Evolutionary conservation across 1,139 yeast genomes (phyloP).

Genomic region (Sugiyamaella grinbergsii): DNA sequence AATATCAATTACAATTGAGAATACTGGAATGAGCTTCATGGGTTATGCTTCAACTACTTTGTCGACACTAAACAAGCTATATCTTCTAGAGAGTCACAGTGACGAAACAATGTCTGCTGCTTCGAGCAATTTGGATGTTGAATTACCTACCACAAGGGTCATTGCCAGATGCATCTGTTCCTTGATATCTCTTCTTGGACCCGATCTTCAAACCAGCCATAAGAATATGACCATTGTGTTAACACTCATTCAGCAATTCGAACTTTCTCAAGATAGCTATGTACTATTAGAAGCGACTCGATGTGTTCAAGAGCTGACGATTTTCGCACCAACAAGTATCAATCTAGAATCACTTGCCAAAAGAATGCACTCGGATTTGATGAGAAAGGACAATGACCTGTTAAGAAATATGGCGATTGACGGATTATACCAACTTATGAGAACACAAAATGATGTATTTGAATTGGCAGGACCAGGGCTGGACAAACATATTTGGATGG

Average conservation of each 20-base stretch:
- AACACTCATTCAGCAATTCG: slow-evolving; percentile 39
- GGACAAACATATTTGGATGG: slow-evolving; percentile 45
- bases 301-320: slow-evolving; percentile 35
- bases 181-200: slow-evolving; percentile 54
- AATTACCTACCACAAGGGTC: slow-evolving; percentile 46
- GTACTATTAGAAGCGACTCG: slow-evolving; percentile 37
- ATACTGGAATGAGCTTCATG: slow-evolving; percentile 55
- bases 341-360: slow-evolving; percentile 34
- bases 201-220: slow-evolving; percentile 46
- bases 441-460: slow-evolving; percentile 39
- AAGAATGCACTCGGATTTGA: slow-evolving; percentile 38
- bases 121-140: slow-evolving; percentile 52
- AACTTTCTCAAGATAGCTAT: slow-evolving; percentile 35
- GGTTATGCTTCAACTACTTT: slow-evolving; percentile 50
- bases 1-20: slow-evolving; percentile 56
- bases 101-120: slow-evolving; percentile 48
- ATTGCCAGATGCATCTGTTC: slow-evolving; percentile 48
- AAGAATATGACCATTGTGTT: slow-evolving; percentile 31
- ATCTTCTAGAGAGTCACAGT: slow-evolving; percentile 59
- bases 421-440: slow-evolving; percentile 43
- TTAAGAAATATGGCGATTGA: slow-evolving; percentile 39
- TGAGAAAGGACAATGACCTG: slow-evolving; percentile 30
- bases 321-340: slow-evolving; percentile 39
- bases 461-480: slow-evolving; percentile 38
- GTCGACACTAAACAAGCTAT: slow-evolving; percentile 49